A percentile compares a stretch with the other conserved stretches of the same genome.
Conservation (phyloP, 306 rosid genomes). For the Coriaria nepalensis region DNA sequence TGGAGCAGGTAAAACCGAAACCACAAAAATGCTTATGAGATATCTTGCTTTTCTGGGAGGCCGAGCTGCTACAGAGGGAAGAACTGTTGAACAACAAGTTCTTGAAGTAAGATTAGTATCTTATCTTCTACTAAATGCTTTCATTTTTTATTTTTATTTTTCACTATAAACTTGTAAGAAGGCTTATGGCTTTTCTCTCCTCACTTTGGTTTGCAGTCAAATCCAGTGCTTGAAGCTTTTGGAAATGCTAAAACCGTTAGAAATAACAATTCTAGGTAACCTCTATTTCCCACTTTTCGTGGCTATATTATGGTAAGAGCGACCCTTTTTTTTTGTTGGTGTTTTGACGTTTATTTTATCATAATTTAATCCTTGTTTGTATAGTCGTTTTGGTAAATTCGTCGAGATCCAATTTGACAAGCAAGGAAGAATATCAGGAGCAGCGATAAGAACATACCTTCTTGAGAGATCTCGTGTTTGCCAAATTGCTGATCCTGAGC, state of each 20-base stretch:
- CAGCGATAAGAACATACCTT: conserved; percentile 95
- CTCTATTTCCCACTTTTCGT: background rate
- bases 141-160: background rate
- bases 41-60: conserved; percentile 98
- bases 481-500: conserved; percentile 95
- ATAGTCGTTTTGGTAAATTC: conserved; percentile 96
- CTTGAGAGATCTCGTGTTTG: conserved; percentile 97
- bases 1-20: conserved; percentile 99
- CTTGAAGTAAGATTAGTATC: conserved; percentile 56
- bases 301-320: no score
- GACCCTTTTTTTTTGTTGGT: background rate
- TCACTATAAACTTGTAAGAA: conserved; percentile 1
- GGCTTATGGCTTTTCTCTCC: conserved; percentile 10
- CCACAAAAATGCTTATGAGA: conserved; percentile 96
- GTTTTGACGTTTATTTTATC: conserved; percentile 13
- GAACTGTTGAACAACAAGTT: conserved; percentile 98
- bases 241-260: conserved; percentile 98
- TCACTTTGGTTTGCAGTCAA: conserved; percentile 55
- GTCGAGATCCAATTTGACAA: conserved; percentile 97
- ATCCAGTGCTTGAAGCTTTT: conserved; percentile 99
- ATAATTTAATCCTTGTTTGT: conserved; percentile 18
- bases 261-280: conserved; percentile 93
- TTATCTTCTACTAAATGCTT: background rate
- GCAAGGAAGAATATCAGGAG: conserved; percentile 98
- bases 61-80: conserved; percentile 84